Conservation (phyloP, 371 early-diverging fungal species). For the Mucor piriformis region DNA sequence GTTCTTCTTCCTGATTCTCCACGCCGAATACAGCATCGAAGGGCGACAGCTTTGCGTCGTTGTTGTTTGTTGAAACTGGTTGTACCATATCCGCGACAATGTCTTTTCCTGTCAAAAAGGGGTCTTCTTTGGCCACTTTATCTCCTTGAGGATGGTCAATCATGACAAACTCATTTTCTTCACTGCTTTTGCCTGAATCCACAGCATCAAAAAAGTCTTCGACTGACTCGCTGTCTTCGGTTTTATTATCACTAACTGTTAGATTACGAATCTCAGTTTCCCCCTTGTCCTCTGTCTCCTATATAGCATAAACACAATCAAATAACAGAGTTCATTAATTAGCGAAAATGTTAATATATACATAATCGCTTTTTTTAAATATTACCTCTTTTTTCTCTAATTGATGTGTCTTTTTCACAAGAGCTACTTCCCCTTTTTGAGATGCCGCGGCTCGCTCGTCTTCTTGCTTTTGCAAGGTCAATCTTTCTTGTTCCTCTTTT, state of each 20-base stretch:
- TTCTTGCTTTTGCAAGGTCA: not conserved
- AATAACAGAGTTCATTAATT: not conserved
- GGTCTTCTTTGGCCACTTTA: not conserved
- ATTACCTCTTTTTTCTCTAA: not conserved
- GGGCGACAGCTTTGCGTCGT: not conserved
- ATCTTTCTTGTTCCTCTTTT: not conserved
- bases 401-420: no score
- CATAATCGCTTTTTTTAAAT: not conserved
- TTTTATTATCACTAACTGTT: not conserved
- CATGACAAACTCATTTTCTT: constrained; percentile 28
- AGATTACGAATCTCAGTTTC: not conserved
- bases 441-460: not conserved
- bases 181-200: constrained; percentile 8
- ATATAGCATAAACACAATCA: not conserved
- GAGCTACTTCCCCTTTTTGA: no score
- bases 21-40: constrained; percentile 21
- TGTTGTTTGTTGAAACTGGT: no score
- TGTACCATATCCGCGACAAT: constrained; percentile 1
- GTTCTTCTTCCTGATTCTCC: constrained; percentile 16
- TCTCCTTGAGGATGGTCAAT: constrained; percentile 21
- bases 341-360: not conserved
- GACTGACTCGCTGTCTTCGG: constrained; percentile 11
- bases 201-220: constrained; percentile 31
- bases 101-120: constrained; percentile 8
- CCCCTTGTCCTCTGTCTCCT: not conserved